Base-by-base conservation (phyloP, 768 basidiomycete genomes). In the Amanita exitialis region DNA sequence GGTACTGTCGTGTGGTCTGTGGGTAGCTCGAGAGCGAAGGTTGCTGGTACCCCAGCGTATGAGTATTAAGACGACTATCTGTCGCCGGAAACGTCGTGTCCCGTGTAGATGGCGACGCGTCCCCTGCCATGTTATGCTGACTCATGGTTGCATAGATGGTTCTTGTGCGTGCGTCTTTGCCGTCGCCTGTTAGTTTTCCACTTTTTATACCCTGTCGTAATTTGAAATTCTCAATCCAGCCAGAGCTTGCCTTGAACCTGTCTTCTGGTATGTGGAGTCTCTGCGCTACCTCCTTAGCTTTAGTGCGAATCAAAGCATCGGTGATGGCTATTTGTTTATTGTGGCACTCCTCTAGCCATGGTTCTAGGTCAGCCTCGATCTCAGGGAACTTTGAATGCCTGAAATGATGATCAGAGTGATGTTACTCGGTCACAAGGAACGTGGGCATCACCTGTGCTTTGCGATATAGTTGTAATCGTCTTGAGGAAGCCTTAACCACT, bases 211-310 rank as follows among this genome's bases (percentile, higher is more conserved):
- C 80, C 56, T 86, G 78, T 30, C 91, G 82, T 58, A 79, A 76
- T 69, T 92, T 93, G 73, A 92, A 94, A 63, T 90, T 90, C 62
- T 93, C 90, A 49, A 94, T 76, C 91, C 91, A 94, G 3, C 90
- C 89, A 8, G 85, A 81, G 61, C 84, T 88, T n/a, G 87, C 90
- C 67, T 92, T 93, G 77, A 94, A 94, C 63, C 78, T 76, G 51
- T 86, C 83, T 53, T 81, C 76, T 43, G 73, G 62, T 54, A 85
- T 79, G 47, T 74, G 69, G 46, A 82, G 73, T 6, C 56, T 61
- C 38, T 71, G 66, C 1, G 83, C 87, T 54, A 86, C 74, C 55
- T 80, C 76, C 55, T 80, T 79, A 18, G 90, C 90, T 59, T 82
- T 80, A 27, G 69, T 68, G 53, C 83, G 80, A 50, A 79, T 72